A percentile compares a stretch with the other conserved stretches of the same genome.
Evolutionary conservation across 768 basidiomycete species (phyloP).

Genomic region (Termitomyces sp.): DNA sequence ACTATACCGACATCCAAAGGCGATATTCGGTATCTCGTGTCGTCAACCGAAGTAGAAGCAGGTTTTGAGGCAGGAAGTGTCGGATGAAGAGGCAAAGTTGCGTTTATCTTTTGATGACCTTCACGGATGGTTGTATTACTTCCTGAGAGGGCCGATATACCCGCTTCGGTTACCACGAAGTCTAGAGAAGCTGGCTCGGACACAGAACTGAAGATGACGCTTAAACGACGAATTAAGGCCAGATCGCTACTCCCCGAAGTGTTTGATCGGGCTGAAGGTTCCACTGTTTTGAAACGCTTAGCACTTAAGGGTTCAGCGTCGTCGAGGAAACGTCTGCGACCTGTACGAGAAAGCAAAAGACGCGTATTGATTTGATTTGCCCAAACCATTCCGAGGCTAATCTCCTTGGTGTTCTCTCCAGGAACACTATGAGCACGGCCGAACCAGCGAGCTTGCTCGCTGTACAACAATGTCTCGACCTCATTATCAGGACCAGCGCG

Average conservation of each 20-base stretch:
- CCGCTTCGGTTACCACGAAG: conserved; percentile 63
- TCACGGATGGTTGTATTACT: conserved; percentile 6
- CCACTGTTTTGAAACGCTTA: conserved; percentile 23
- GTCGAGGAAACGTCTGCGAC: conserved; percentile 52
- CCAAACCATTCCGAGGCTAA: conserved; percentile 85
- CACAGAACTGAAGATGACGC: conserved; percentile 73
- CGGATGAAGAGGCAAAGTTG: neutral
- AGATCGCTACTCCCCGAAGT: conserved; percentile 25
- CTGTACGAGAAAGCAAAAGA: conserved; percentile 77
- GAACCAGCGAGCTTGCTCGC: conserved; percentile 74
- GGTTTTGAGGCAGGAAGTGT: neutral
- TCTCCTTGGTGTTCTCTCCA: conserved; percentile 66
- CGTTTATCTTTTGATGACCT: conserved; percentile 3
- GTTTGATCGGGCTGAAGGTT: neutral
- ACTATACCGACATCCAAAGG: conserved; percentile 11
- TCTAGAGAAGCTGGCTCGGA: conserved; percentile 55
- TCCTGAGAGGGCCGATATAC: conserved; percentile 35
- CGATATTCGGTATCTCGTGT: conserved; percentile 3
- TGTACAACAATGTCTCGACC: conserved; percentile 48
- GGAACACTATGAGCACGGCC: conserved; percentile 53
- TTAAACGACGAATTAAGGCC: conserved; percentile 63
- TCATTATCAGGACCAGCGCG: conserved; percentile 17
- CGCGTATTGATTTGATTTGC: conserved; percentile 87
- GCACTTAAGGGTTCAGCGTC: conserved; percentile 17
- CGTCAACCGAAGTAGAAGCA: neutral